Percentiles rank a stretch among this genome's conserved stretches.
Conservation (phyloP, 768 basidiomycete species). For the Gloeophyllum trabeum region DNA sequence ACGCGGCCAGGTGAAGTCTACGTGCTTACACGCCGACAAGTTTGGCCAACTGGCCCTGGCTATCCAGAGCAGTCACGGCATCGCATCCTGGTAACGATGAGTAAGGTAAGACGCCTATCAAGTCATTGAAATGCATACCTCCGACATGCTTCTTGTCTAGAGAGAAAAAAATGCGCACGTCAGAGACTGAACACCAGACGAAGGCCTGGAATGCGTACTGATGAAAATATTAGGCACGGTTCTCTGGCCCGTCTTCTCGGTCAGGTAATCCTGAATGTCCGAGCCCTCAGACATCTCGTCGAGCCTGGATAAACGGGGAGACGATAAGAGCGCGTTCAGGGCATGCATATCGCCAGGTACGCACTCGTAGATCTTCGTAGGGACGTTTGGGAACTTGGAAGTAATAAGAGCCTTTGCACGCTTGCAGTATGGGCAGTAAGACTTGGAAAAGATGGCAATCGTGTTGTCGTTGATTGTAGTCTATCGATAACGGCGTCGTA, state of each 20-base stretch:
- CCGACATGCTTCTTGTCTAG: slow-evolving; percentile 44
- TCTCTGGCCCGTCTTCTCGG: slow-evolving; percentile 48
- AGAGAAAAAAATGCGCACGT: background rate
- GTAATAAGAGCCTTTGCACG: slow-evolving; percentile 26
- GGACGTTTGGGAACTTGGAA: slow-evolving; percentile 16
- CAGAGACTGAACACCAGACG: background rate
- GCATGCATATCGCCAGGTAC: slow-evolving; percentile 9
- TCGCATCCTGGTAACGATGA: slow-evolving; percentile 10
- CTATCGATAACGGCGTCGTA: slow-evolving; percentile 8
- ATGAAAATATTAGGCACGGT: slow-evolving; percentile 77
- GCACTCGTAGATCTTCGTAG: slow-evolving; percentile 24
- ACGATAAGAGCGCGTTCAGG: background rate
- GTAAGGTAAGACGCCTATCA: background rate
- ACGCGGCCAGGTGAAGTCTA: too few relatives aligned
- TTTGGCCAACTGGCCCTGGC: slow-evolving; percentile 13
- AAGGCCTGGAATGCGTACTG: slow-evolving; percentile 25
- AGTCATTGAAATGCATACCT: slow-evolving; percentile 22
- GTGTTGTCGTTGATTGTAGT: slow-evolving; percentile 23
- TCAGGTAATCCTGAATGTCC: slow-evolving; percentile 58
- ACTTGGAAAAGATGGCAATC: slow-evolving; percentile 30
- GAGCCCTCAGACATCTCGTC: slow-evolving; percentile 45
- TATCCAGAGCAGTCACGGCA: slow-evolving; percentile 12
- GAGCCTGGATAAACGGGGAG: slow-evolving; percentile 27
- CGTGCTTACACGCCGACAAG: slow-evolving; percentile 11
- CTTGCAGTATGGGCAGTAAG: slow-evolving; percentile 28